Evolutionary conservation across 768 basidiomycete species (phyloP).

Genomic region (Pleurotus ostreatus): DNA sequence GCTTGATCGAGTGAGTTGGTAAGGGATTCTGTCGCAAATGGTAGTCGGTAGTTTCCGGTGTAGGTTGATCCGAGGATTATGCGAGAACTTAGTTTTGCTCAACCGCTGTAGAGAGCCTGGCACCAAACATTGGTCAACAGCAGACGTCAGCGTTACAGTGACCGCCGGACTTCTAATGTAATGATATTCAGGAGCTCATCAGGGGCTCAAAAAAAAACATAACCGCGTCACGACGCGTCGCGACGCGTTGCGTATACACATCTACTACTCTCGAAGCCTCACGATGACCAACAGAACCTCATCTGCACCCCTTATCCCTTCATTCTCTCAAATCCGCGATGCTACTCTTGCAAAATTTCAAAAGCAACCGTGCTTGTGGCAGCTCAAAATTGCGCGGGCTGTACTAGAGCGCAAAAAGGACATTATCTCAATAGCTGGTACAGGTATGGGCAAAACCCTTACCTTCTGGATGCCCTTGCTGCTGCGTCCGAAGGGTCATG

Average conservation of each 20-base stretch:
- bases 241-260: no score
- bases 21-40: neutral
- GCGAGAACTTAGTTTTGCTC: neutral
- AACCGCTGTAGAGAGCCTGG: conserved; percentile 1
- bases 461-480: conserved; percentile 28
- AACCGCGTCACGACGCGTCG: neutral
- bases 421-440: conserved; percentile 21
- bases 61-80: neutral
- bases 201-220: neutral
- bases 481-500: conserved; percentile 7
- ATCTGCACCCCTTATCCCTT: neutral
- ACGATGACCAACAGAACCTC: neutral
- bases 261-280: neutral
- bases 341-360: neutral
- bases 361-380: conserved; percentile 17
- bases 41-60: neutral
- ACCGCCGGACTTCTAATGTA: neutral
- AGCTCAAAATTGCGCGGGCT: conserved; percentile 14
- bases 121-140: conserved; percentile 1
- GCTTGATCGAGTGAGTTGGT: neutral
- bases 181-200: neutral
- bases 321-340: neutral
- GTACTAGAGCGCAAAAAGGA: conserved; percentile 16
- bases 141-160: neutral
- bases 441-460: conserved; percentile 27